Evolutionary conservation across 2,329 filamentous ascomycete genomes (phyloP), one percentile per base, ranked within the genome.

Genomic region (Venturia carpophila): DNA sequence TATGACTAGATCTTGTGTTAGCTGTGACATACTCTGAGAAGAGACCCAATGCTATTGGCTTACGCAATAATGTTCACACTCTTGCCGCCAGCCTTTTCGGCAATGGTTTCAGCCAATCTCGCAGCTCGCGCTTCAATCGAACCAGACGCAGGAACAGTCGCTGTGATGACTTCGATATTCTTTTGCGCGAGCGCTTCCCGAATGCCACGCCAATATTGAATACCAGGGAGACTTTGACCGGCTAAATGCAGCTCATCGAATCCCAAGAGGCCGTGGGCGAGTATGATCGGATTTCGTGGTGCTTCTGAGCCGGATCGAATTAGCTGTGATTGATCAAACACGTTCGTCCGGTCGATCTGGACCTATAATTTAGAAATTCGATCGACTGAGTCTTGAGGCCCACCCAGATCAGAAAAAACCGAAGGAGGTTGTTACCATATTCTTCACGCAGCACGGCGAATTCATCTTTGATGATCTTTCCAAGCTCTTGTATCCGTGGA

Each of bases 201-300:
- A 43, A 87, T 87, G 0, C 85, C 85, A 56, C 84, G 80, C 85
- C 85, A 87, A 71, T 87, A 87, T 64, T 85, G 80, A 27, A 87
- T 77, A 0, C 83, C 82, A 0, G 84, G 85, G 6, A 86, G 72
- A 45, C 77, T 75, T 15, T 74, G 73, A 0, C 84, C 84, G 2
- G 78, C 82, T 5, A 85, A 75, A 19, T 79, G 82, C 11, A 87
- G 72, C 71, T 87, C 84, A 68, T 86, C 83, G 71, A 87, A 87
- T n/a, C 85, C 85, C 24, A 87, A 75, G 13, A 87, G 77, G n/a
- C 85, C 85, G 73, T 87, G 85, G 5, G 85, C 85, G 11, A 87
- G 81, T 61, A 87, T 80, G 63, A 87, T 81, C 1, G 84, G 83
- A 69, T 86, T 72, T 70, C 83, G 82, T 52, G 80, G 82, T 10